These are phyloP conservation scores for Phytophthora vignae DNA, from an alignment of 352 stramenopile species.

Conservation along the genomic window DNA sequence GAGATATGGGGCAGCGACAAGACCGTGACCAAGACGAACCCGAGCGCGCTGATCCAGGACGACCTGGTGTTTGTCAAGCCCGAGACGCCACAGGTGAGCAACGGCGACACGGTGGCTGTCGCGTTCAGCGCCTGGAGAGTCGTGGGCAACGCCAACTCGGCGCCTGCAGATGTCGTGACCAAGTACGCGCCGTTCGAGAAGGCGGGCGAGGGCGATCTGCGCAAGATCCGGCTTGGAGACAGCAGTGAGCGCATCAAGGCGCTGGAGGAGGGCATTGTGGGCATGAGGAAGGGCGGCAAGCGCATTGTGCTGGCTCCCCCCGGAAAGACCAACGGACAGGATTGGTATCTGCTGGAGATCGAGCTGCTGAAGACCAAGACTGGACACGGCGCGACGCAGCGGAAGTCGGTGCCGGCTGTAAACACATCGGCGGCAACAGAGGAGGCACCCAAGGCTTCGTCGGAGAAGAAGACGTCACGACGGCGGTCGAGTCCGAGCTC, in stretches of 20 bases:
- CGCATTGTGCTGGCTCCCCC: conserved; percentile 90
- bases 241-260: conserved; percentile 86
- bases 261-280: conserved; percentile 88
- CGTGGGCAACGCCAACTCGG: conserved; percentile 68
- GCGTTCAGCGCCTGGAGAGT: conserved; percentile 81
- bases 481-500: conserved; percentile 43
- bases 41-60: conserved; percentile 59
- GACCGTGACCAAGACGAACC: conserved; percentile 57
- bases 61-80: conserved; percentile 56
- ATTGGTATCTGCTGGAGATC: conserved; percentile 87
- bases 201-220: conserved; percentile 50
- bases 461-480: conserved; percentile 39
- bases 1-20: conserved; percentile 80
- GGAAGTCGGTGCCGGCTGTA: conserved; percentile 39
- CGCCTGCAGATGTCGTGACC: conserved; percentile 69
- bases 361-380: conserved; percentile 80
- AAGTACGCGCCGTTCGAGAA: conserved; percentile 87
- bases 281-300: conserved; percentile 90
- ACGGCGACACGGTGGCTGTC: conserved; percentile 71
- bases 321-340: conserved; percentile 79
- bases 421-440: conserved; percentile 27
- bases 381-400: conserved; percentile 34
- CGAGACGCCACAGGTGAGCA: conserved; percentile 44
- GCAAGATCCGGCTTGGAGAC: conserved; percentile 83
- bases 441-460: conserved; percentile 20